Base-by-base conservation (phyloP, 2,329 filamentous ascomycete species). In the Aureobasidium sp. region DNA sequence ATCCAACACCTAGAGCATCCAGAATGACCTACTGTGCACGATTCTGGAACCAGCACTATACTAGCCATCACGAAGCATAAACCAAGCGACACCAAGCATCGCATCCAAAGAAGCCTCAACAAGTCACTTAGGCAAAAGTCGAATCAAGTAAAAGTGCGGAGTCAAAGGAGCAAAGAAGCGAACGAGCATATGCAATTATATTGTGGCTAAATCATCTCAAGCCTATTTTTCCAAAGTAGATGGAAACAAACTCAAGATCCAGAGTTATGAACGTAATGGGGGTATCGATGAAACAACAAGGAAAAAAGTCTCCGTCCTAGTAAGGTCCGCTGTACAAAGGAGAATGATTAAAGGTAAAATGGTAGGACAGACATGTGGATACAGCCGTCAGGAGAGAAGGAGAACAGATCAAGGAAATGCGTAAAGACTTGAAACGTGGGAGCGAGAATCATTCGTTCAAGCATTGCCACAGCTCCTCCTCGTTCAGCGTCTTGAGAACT, bases 401-500 rank as follows among this genome's bases (percentile, higher is more conserved):
- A n/a, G 27, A 48, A 14, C 2, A 14, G 3, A 44, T 56, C 37
- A 45, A 56, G 39, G 9, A 45, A 33, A 29, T 22, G 40, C 2
- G n/a, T 29, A 24, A 27, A 48, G 42, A 58, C 19, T n/a, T 57
- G 54, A 19, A 58, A 58, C 27, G n/a, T 44, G 40, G 39, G 15
- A 29, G 40, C 5, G 27, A 27, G 11, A n/a, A 60, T 60, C 45
- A 60, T 50, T 79, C 81, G 53, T 76, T 76, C 27, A 90, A 73
- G 50, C 78, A 82, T 68, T 89, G 85, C 64, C 77, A 78, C 67
- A 91, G 70, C 9, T 85, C 82, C 45, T 83, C 80, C 39, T 79
- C 77, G 69, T 89, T 85, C 24, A 89, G 71, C 1, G 73, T 74
- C 29, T 82, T 79, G 0, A 86, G 77, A 17, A 82, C 80, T 12